Percentiles rank a stretch among this genome's conserved stretches.
phyloP scores from a whole-genome alignment of 306 rosid genomes.

The Cucurbita argyrosperma region DNA sequence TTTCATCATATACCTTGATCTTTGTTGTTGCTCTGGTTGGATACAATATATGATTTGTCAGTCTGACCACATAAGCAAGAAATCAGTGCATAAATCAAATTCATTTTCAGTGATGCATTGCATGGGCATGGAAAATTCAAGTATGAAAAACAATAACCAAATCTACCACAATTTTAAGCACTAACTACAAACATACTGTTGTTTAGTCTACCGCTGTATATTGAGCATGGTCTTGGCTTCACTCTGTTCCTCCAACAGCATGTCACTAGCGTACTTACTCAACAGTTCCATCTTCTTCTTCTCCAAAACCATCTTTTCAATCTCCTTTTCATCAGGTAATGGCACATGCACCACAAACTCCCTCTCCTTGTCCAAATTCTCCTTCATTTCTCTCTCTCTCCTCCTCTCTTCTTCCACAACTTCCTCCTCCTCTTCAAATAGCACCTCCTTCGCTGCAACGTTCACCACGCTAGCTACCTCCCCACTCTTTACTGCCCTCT shows the following conservation, averaged over 20 bases:
- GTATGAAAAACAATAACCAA: neutral
- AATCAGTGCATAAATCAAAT: neutral
- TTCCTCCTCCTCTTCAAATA: conserved; percentile 74
- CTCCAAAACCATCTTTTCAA: conserved; percentile 87
- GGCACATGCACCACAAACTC: conserved; percentile 90
- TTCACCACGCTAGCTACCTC: conserved; percentile 44
- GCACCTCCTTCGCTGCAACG: conserved; percentile 32
- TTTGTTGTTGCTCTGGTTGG: neutral
- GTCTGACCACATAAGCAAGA: neutral
- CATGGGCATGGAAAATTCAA: neutral
- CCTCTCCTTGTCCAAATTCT: conserved; percentile 32
- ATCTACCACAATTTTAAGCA: neutral
- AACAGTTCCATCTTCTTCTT: conserved; percentile 78
- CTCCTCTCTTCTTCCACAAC: conserved; percentile 65
- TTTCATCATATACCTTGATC: neutral
- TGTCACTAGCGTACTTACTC: conserved; percentile 55
- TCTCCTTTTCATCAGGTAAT: conserved; percentile 70
- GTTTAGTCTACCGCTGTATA: conserved; percentile 4
- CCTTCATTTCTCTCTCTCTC: conserved; percentile 29
- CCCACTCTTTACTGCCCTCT: conserved; percentile 70
- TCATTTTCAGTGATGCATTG: neutral
- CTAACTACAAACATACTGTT: neutral
- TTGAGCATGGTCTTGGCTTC: conserved; percentile 73
- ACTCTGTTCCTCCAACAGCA: conserved; percentile 61
- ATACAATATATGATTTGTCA: neutral